Evolutionary conservation across 805 yeast genomes (phyloP).

Genomic region (Brettanomyces custersianus): DNA sequence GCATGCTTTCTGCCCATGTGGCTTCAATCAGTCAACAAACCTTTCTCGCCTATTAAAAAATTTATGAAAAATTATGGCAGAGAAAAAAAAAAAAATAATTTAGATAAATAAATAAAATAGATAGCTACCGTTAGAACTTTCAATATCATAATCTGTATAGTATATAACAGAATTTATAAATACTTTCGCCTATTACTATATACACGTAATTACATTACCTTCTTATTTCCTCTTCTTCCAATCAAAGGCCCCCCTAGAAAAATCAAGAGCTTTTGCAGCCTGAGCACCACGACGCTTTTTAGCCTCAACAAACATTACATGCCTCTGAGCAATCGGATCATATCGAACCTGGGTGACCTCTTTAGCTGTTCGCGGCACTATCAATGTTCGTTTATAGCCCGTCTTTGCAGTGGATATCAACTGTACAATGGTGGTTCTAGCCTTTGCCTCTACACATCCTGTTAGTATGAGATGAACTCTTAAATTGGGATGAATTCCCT

Average conservation of each 20-base stretch:
- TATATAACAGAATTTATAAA: neutral
- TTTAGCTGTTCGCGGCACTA: conserved; percentile 75
- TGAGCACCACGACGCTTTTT: conserved; percentile 72
- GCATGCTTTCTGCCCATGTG: neutral
- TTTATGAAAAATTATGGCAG: no score
- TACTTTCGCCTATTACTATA: no score
- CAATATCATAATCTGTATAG: no score
- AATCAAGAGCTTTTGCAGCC: conserved; percentile 34
- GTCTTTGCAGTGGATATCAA: conserved; percentile 85
- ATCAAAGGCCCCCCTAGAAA: conserved; percentile 33
- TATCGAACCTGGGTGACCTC: conserved; percentile 74
- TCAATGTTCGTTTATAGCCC: conserved; percentile 74
- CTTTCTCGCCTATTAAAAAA: neutral
- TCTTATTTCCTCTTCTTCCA: conserved; percentile 24
- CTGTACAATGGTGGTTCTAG: conserved; percentile 75
- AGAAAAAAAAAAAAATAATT: no score
- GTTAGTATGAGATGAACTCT: conserved; percentile 1
- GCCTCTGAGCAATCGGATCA: conserved; percentile 83
- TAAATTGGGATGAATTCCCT: neutral
- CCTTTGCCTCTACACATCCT: conserved; percentile 43
- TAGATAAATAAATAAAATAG: no score
- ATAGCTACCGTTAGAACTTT: no score
- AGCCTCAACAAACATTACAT: conserved; percentile 82
- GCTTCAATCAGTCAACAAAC: neutral
- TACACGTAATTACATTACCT: no score